A percentile compares a stretch with the other conserved stretches of the same genome.
These are phyloP conservation scores for Iris macrosiphon DNA, from an alignment of 106 monocot genomes.

Conservation along the genomic window DNA sequence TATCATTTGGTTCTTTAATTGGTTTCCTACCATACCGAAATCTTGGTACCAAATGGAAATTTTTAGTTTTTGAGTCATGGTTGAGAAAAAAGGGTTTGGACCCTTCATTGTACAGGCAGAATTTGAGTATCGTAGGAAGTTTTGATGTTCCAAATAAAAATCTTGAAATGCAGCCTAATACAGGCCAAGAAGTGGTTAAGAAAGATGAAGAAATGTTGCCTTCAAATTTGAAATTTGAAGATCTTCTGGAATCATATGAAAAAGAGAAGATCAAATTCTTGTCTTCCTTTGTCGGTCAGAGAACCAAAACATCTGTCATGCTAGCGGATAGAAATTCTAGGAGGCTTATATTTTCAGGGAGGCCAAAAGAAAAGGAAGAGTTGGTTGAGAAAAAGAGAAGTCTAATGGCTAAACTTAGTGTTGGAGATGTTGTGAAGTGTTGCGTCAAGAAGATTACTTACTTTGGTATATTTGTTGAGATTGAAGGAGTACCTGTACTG, in stretches of 20 bases:
- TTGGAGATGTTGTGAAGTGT: conserved; percentile 90
- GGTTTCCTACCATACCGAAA: conserved; percentile 92
- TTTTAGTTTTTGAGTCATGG: conserved; percentile 95
- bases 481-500: conserved; percentile 79
- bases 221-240: conserved; percentile 58
- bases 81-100: conserved; percentile 75
- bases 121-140: conserved; percentile 51
- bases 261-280: conserved; percentile 76
- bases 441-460: conserved; percentile 70
- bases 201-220: conserved; percentile 17
- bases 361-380: conserved; percentile 77
- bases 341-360: conserved; percentile 72
- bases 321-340: conserved; percentile 65
- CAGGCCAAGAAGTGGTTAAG: conserved; percentile 11
- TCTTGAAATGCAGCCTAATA: conserved; percentile 13
- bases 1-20: conserved; percentile 73
- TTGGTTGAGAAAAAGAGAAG: conserved; percentile 72
- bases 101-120: conserved; percentile 57
- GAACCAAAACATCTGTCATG: conserved; percentile 47
- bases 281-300: conserved; percentile 95
- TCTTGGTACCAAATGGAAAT: conserved; percentile 85
- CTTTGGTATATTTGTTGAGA: conserved; percentile 55
- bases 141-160: conserved; percentile 33
- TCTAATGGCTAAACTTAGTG: conserved; percentile 73
- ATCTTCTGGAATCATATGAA: conserved; percentile 65